Base-by-base conservation (phyloP, 176 grass and related monocot species). In the Saccharum spontaneum region DNA sequence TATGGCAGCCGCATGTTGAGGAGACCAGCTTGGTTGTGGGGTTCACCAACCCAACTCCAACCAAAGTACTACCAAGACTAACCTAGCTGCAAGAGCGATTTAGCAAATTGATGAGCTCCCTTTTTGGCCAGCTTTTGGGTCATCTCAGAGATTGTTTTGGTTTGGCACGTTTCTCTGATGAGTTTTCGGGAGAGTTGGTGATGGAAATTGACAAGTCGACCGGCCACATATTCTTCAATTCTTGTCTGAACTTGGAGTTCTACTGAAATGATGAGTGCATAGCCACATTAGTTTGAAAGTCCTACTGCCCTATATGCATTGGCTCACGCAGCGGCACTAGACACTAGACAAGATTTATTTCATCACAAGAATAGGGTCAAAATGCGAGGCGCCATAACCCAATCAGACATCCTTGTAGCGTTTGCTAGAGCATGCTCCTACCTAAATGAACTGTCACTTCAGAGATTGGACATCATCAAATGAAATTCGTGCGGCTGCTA, bases 11-110 rank as follows among this genome's bases (percentile, higher is more conserved):
- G 71, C 57, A 60, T 85, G 26, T 22, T 65, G 43, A 15, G 40
- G 24, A 82, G 73, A 81, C 78, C 85, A 16, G 66, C 14, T 78
- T 90, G 59, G 80, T 83, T 49, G 15, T 17, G 43, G 79, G 54
- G 83, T 77, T 86, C 83, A 43, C 73, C 66, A 90, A 79, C 84
- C 54, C 89, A 83, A 79, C 80, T 79, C 80, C 46, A 83, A 87
- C 75, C 79, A 75, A 86, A 78, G 66, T 67, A 86, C 79, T 57
- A 86, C 73, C 65, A 77, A 44, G 55, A 50, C 78, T 71, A 65
- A 78, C 67, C 16, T 60, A 15, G 44, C 22, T 72, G 78, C 44
- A 63, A 6, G 31, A 65, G 38, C 22, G 45, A 22, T 73, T 83
- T 30, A 33, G 88, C 73, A 79, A 83, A 60, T 11, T 50, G 8